Evolutionary conservation across 2,329 filamentous ascomycete genomes (phyloP).

Genomic region (Calonectria hongkongensis): DNA sequence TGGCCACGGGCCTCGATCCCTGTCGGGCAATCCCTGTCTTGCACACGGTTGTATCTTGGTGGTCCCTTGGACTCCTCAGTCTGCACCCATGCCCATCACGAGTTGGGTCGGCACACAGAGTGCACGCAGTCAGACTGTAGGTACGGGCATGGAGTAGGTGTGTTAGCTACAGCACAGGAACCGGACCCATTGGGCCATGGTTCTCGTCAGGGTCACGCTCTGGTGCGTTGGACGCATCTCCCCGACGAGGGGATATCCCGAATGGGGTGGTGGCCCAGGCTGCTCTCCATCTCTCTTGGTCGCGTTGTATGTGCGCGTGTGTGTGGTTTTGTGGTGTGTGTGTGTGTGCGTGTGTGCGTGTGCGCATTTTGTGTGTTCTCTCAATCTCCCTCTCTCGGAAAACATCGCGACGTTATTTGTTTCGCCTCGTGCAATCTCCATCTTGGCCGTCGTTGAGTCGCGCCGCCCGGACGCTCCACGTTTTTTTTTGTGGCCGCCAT

Average conservation of each 20-base stretch:
- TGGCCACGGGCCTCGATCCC: slow-evolving; percentile 48
- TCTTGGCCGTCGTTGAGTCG: slow-evolving; percentile 16
- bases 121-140: slow-evolving; percentile 34
- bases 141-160: slow-evolving; percentile 40
- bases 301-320: slow-evolving; percentile 26
- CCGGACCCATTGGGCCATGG: slow-evolving; percentile 44
- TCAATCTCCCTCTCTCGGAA: slow-evolving; percentile 12
- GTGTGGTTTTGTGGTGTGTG: not conserved
- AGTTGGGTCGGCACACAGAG: slow-evolving; percentile 47
- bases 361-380: slow-evolving; percentile 12
- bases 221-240: slow-evolving; percentile 40
- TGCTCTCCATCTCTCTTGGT: slow-evolving; percentile 23
- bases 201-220: slow-evolving; percentile 49
- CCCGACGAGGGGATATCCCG: slow-evolving; percentile 36
- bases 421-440: slow-evolving; percentile 17
- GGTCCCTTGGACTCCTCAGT: slow-evolving; percentile 33
- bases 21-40: slow-evolving; percentile 44
- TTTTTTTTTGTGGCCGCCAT: slow-evolving; percentile 20
- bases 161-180: slow-evolving; percentile 33
- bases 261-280: slow-evolving; percentile 38
- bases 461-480: slow-evolving; percentile 25
- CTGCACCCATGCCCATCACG: slow-evolving; percentile 45
- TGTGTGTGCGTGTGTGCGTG: slow-evolving; percentile 4
- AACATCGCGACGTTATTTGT: slow-evolving; percentile 21
- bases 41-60: slow-evolving; percentile 31